Evolutionary conservation across 345 rosid species (phyloP), one percentile per base, ranked within the genome.

Genomic region (Populus alba): DNA sequence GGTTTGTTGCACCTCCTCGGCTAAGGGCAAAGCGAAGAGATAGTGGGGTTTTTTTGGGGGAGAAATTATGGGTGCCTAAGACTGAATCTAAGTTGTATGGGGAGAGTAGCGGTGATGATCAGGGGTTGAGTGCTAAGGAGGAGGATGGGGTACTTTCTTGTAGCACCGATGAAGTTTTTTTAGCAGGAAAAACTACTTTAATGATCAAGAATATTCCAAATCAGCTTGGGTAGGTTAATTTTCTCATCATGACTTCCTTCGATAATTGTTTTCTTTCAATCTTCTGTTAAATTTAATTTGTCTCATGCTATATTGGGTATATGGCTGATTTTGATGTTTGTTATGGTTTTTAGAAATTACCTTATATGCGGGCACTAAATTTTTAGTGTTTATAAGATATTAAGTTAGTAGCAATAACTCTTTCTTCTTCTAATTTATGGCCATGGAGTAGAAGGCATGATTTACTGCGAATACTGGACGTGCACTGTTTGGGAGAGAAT

Each of bases 381-480:
- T 16, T 6, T 23, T 39, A 66, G 6, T 17, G 23, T 59, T 27
- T 0, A 15, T 47, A 47, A 15, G 53, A 47, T 16, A 47, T 15
- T 0, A 15, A 12, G 53, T 15, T 47, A 4, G 6, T 47, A 47
- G 20, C 6, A 4, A 15, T 47, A 47, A 15, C 12, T 70, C 37
- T 41, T 8, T 31, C 22, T 22, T 49, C 38, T 13, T 6, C 7
- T 53, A 67, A 15, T 22, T 17, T 45, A 23, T 31, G 20, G 12
- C 7, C 37, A 31, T 47, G 11, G 66, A 65, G 69, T 76, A 90
- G 94, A 33, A 81, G 94, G 77, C 25, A 1, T 0, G 73, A 82
- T 65, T 76, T 90, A 68, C 57, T 85, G 68, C 31, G 27, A 1
- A 72, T 90, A 10, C 66, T 90, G 57, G 90, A 90, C 63, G 0